phyloP scores from a whole-genome alignment of 768 basidiomycete genomes.

The Amanita brunnescens region DNA sequence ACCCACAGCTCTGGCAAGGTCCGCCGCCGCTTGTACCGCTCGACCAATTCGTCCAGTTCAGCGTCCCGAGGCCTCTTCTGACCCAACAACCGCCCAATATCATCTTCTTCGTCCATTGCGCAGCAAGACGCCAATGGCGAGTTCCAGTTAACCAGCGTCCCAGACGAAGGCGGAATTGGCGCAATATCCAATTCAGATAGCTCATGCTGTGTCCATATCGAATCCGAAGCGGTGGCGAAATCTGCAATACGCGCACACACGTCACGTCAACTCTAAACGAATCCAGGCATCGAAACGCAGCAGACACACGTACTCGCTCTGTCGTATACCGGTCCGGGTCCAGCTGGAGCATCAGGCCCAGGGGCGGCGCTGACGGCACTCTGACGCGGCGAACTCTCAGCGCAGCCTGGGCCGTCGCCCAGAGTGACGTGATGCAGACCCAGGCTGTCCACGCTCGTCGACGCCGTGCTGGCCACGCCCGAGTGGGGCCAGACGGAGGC shows the following conservation, averaged over 20 bases:
- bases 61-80: conserved; percentile 3
- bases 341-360: background rate
- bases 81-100: background rate
- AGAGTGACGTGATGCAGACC: background rate
- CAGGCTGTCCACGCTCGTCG: conserved; percentile 1
- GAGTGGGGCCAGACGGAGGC: background rate
- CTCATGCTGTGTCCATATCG: background rate
- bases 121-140: background rate
- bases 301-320: background rate
- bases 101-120: background rate
- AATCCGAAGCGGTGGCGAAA: background rate
- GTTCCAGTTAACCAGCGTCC: conserved; percentile 1
- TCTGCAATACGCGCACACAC: background rate
- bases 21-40: background rate
- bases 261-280: background rate
- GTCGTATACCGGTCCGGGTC: background rate
- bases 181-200: conserved; percentile 3
- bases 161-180: background rate
- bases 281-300: background rate
- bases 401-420: too few relatives aligned
- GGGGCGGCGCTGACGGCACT: background rate
- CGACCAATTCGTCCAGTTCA: background rate
- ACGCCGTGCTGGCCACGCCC: background rate
- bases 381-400: background rate
- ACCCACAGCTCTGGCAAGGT: background rate